Evolutionary conservation across 768 basidiomycete genomes (phyloP), one percentile per base, ranked within the genome.

Genomic region (Mycena pura): DNA sequence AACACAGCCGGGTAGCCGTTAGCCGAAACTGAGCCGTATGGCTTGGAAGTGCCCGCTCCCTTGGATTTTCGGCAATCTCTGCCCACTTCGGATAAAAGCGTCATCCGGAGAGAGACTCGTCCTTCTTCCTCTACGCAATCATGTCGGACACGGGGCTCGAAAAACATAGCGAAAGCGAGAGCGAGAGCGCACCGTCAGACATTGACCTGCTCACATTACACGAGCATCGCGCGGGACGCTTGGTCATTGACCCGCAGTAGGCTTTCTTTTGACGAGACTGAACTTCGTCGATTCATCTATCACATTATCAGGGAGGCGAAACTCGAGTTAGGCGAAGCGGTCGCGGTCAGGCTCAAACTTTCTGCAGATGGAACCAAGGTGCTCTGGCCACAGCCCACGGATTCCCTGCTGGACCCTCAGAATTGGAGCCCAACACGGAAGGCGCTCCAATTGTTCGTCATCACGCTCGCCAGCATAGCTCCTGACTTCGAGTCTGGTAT

Each of bases 401-500:
- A 76, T 46, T 69, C 70, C 7, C 69, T 70, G 1, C 59, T 60
- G 13, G 67, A 69, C 40, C 68, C 70, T 1, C 73, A 85, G 73
- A 76, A 77, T 47, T 87, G 85, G 85, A 74, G 77, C 25, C 73
- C 76, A 34, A 63, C 73, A 22, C 75, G 75, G 40, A 87, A 86
- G 70, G 76, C 74, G 50, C 60, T 82, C 3, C 77, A 84, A 62
- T 73, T 88, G 13, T 59, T 82, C 40, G 81, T 86, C 47, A 69
- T 85, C 61, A 86, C 83, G 0, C 69, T 86, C 24, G 56, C 48
- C 21, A 40, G 61, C 41, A 81, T 86, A 45, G 81, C 86, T 8
- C 86, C 86, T 0, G 86, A 87, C 54, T 87, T 87, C 58, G 79
- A 82, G 60, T 86, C 84, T 4, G 84, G 81, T 0, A 82, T 85